A percentile compares a stretch with the other conserved stretches of the same genome.
These are phyloP conservation scores for Oidiodendron maius DNA, from an alignment of 495 filamentous ascomycete genomes.

Conservation along the genomic window DNA sequence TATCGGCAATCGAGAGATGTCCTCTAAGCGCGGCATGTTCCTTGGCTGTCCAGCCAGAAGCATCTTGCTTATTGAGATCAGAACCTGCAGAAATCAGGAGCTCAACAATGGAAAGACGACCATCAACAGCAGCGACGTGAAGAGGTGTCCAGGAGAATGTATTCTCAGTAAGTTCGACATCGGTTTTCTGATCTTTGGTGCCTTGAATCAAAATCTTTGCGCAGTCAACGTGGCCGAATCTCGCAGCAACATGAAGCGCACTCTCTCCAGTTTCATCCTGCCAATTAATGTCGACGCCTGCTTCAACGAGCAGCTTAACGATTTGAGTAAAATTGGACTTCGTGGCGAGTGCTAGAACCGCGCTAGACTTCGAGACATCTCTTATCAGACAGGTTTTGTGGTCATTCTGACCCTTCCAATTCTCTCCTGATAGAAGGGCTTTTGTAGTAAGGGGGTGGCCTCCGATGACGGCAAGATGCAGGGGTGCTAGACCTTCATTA, in stretches of 20 bases:
- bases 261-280: conserved; percentile 92
- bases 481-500: conserved; percentile 80
- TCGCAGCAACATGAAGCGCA: conserved; percentile 85
- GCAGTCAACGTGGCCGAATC: conserved; percentile 79
- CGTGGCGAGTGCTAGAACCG: conserved; percentile 80
- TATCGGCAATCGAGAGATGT: conserved; percentile 70
- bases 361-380: conserved; percentile 75
- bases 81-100: conserved; percentile 70
- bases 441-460: conserved; percentile 84
- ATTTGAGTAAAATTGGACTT: conserved; percentile 79
- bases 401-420: conserved; percentile 55
- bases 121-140: conserved; percentile 87
- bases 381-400: conserved; percentile 58
- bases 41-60: conserved; percentile 89
- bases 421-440: conserved; percentile 71
- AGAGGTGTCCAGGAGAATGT: conserved; percentile 91
- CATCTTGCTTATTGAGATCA: conserved; percentile 64
- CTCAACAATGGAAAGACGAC: conserved; percentile 61
- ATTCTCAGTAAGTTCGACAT: conserved; percentile 74
- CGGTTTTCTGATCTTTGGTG: conserved; percentile 57
- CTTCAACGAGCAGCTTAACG: conserved; percentile 79
- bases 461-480: conserved; percentile 88
- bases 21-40: conserved; percentile 90
- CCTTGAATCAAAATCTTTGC: conserved; percentile 68
- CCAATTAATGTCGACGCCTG: conserved; percentile 90